Evolutionary conservation across 352 stramenopile species (phyloP).

Genomic region (Phytopythium cucurbitacearum): DNA sequence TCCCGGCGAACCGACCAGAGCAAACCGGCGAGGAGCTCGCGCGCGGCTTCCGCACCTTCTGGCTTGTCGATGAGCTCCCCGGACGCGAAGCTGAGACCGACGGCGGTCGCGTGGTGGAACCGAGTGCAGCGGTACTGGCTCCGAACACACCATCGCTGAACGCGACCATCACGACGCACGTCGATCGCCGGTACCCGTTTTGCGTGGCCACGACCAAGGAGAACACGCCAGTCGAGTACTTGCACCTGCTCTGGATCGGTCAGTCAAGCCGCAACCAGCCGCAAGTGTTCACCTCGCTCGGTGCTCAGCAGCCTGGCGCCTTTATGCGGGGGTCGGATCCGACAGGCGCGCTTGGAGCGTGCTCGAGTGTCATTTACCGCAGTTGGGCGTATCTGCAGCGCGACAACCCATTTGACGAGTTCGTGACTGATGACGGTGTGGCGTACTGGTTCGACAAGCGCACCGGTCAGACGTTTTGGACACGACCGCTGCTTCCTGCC

Average conservation of each 20-base stretch:
- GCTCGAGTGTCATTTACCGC: conserved; percentile 86
- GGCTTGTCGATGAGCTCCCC: conserved; percentile 52
- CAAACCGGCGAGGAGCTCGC: conserved; percentile 88
- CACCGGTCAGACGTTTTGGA: conserved; percentile 89
- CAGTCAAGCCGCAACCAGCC: conserved; percentile 88
- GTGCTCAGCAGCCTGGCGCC: conserved; percentile 87
- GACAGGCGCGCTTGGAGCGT: conserved; percentile 67
- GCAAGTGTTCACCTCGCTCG: conserved; percentile 87
- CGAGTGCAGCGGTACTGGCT: conserved; percentile 52
- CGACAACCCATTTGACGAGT: conserved; percentile 81
- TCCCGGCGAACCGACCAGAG: conserved; percentile 79
- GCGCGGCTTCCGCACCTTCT: conserved; percentile 89
- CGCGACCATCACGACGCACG: conserved; percentile 80
- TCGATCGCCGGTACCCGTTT: conserved; percentile 90
- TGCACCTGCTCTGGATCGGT: conserved; percentile 89
- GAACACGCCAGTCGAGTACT: conserved; percentile 92
- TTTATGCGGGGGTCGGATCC: conserved; percentile 89
- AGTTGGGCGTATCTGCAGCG: conserved; percentile 91
- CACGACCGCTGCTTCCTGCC: conserved; percentile 72
- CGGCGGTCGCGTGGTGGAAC: conserved; percentile 67
- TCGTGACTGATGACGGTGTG: conserved; percentile 87
- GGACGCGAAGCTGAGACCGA: conserved; percentile 47
- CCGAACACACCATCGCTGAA: conserved; percentile 65
- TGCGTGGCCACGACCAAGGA: conserved; percentile 88
- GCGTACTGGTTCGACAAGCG: conserved; percentile 88